Base-by-base conservation (phyloP, 257 asterid species). In the Solanum tarijense region DNA sequence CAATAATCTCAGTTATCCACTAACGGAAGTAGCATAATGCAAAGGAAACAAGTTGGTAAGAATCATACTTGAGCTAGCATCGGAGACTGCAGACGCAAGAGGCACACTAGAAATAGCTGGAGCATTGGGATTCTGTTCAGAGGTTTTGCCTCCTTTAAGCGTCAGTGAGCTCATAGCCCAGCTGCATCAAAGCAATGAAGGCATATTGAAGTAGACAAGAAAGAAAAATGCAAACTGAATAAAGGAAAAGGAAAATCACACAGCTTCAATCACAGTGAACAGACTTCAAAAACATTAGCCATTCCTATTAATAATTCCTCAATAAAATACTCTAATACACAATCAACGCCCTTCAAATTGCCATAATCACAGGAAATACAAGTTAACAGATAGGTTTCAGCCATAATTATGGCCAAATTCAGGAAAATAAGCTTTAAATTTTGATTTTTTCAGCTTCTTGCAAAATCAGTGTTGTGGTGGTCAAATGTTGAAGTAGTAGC, bases 141-240 rank as follows among this genome's bases (percentile, higher is more conserved):
- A 91, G 91, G 97, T 91, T 94, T 97, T 97, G 88, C 98, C 96
- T 87, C 98, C 98, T 94, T 94, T 97, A 73, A 92, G 85, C 43
- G 98, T 94, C 95, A 97, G 95, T 25, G 99, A 97, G 92, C 99
- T 97, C 99, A 97, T 97, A 43, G 98, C 99, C 99, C 99, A 97
- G 92, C 99, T 97, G 98, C 93, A 94, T 82, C 87, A 92, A 92
- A 84, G 83, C 43, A 82, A 23, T 58, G 52, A 52, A 83, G 25
- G 55, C 85, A 73, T 31, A 43, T 82, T 87, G 65, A 41, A 52
- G 72, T 72, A 68, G 29, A 84, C 83, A 85, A 21, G 69, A 46
- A 38, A 38, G 74, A 68, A 36, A 79, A 78, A 86, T 66, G 90
- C 84, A 71, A 78, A 41, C n/a, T 78, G 62, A 29, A 25, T 41